phyloP scores from a whole-genome alignment of 306 rosid genomes.

The Medicago arabica region DNA sequence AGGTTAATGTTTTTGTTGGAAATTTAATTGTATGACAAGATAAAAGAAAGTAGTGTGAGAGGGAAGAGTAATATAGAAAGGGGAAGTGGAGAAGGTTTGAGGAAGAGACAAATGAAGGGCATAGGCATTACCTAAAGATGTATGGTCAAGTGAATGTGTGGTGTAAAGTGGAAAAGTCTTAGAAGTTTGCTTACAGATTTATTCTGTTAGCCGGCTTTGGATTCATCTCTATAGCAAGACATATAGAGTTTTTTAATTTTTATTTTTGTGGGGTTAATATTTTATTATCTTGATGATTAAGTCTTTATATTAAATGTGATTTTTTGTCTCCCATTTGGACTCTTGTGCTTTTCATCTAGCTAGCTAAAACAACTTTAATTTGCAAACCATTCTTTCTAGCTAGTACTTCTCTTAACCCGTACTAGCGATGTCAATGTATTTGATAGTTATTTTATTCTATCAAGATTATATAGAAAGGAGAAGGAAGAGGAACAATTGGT shows the following conservation, averaged over 20 bases:
- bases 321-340: slow-evolving; percentile 47
- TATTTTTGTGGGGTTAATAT: neutral
- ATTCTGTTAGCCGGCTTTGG: slow-evolving; percentile 71
- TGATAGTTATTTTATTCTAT: too few relatives aligned
- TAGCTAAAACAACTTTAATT: slow-evolving; percentile 33
- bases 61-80: slow-evolving; percentile 48
- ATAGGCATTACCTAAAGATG: slow-evolving; percentile 57
- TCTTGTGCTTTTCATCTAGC: slow-evolving; percentile 51
- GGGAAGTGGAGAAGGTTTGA: slow-evolving; percentile 44
- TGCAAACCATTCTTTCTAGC: slow-evolving; percentile 5
- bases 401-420: slow-evolving; percentile 2
- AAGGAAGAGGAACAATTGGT: neutral
- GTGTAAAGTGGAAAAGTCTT: slow-evolving; percentile 62
- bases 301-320: slow-evolving; percentile 29
- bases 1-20: neutral
- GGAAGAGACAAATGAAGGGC: slow-evolving; percentile 60
- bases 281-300: neutral
- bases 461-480: neutral
- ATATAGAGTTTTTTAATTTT: slow-evolving; percentile 7
- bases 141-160: slow-evolving; percentile 48
- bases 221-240: slow-evolving; percentile 38
- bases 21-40: neutral
- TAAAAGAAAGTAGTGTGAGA: neutral
- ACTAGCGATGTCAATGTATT: neutral
- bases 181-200: slow-evolving; percentile 51